Conservation (phyloP, 345 rosid species). For the Triadica sebifera region DNA sequence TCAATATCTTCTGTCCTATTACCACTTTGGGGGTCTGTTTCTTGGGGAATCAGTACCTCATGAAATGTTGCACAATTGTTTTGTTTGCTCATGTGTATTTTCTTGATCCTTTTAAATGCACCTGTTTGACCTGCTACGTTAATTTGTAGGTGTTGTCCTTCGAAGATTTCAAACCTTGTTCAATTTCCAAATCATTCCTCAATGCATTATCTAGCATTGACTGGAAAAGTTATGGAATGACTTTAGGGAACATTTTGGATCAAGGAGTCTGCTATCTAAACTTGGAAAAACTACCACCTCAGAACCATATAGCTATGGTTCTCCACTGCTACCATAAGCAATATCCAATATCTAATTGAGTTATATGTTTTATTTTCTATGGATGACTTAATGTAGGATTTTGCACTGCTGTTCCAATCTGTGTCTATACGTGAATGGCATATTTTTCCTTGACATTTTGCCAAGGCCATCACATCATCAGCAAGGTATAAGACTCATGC, state of each 20-base stretch:
- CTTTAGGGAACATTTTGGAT: constrained; percentile 41
- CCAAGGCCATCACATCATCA: constrained; percentile 31
- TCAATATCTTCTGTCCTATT: neutral
- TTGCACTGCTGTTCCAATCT: neutral
- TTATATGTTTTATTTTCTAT: constrained; percentile 11
- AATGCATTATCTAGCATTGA: constrained; percentile 60
- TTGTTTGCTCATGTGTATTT: neutral
- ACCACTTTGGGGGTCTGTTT: neutral
- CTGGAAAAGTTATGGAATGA: constrained; percentile 88
- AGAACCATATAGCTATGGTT: constrained; percentile 49
- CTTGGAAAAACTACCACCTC: constrained; percentile 70
- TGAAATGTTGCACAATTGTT: neutral
- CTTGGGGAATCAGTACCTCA: neutral
- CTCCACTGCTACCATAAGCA: constrained; percentile 68
- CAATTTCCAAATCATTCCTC: constrained; percentile 44
- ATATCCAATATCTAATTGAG: constrained; percentile 38
- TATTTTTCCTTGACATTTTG: constrained; percentile 42
- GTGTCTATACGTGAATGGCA: neutral
- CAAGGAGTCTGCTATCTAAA: constrained; percentile 48
- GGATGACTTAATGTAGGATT: neutral
- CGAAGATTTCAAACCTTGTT: constrained; percentile 59
- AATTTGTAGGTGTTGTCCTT: constrained; percentile 67
- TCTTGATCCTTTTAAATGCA: neutral
- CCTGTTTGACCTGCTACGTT: constrained; percentile 14
- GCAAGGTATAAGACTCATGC: constrained; percentile 43